phyloP scores from a whole-genome alignment of 148 eudicot genomes.

The Spergularia marina region DNA sequence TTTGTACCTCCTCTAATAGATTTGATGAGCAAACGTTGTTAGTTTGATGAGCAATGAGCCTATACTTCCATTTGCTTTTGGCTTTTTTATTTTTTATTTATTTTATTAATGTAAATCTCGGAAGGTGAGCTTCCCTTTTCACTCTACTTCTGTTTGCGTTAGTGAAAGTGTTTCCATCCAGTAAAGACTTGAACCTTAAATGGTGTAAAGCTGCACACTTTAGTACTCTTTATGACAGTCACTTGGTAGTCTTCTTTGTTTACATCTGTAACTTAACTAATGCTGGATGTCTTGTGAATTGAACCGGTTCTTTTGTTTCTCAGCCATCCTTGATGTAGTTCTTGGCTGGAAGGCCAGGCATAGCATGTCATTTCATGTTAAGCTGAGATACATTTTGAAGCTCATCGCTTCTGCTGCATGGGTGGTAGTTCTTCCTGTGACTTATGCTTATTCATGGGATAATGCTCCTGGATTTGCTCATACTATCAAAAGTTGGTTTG shows the following conservation, averaged over 20 bases:
- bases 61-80: too few species aligned
- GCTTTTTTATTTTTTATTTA: too few species aligned
- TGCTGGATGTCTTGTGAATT: neutral
- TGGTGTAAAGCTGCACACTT: neutral
- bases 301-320: slow-evolving; percentile 23
- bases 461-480: slow-evolving; percentile 86
- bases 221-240: neutral
- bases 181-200: neutral
- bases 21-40: too few species aligned
- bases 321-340: slow-evolving; percentile 89
- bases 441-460: slow-evolving; percentile 90
- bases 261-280: too few species aligned
- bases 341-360: slow-evolving; percentile 83
- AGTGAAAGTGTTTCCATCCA: too few species aligned
- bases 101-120: too few species aligned
- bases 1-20: too few species aligned
- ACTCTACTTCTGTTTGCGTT: too few species aligned
- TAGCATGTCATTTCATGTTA: slow-evolving; percentile 89
- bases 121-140: too few species aligned
- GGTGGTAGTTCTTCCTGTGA: slow-evolving; percentile 84
- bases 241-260: neutral
- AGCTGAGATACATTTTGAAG: slow-evolving; percentile 85
- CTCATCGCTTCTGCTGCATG: slow-evolving; percentile 93
- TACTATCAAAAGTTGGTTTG: slow-evolving; percentile 92
- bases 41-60: too few species aligned